phyloP scores from a whole-genome alignment of 352 stramenopile genomes.

The Pythium periplocum region DNA sequence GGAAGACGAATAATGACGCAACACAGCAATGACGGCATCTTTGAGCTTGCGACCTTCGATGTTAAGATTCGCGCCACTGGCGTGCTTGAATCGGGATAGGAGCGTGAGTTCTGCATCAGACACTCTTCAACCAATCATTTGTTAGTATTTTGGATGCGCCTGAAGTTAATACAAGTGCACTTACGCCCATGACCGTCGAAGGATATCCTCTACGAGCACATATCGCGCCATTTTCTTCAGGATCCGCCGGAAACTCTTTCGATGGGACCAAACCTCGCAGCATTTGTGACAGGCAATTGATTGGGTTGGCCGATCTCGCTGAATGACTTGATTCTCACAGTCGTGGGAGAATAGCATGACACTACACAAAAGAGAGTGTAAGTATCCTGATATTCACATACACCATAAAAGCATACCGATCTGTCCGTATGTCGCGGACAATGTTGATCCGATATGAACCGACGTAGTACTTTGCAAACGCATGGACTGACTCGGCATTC shows the following conservation, averaged over 20 bases:
- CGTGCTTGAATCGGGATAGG: slow-evolving; percentile 62
- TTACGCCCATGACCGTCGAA: slow-evolving; percentile 57
- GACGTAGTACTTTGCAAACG: slow-evolving; percentile 67
- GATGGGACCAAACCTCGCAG: slow-evolving; percentile 47
- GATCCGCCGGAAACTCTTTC: slow-evolving; percentile 68
- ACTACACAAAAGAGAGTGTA: slow-evolving; percentile 1
- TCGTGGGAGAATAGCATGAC: slow-evolving; percentile 69
- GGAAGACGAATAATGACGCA: slow-evolving; percentile 23
- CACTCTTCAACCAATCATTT: slow-evolving; percentile 19
- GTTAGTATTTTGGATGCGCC: neutral
- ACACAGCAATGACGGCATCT: slow-evolving; percentile 40
- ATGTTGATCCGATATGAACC: slow-evolving; percentile 56
- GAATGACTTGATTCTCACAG: slow-evolving; percentile 52
- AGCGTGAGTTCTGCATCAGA: slow-evolving; percentile 34
- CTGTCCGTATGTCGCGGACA: slow-evolving; percentile 53
- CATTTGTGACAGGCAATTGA: slow-evolving; percentile 48
- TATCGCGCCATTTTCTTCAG: slow-evolving; percentile 70
- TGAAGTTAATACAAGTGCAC: no score
- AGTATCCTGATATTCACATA: slow-evolving; percentile 5
- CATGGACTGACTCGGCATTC: slow-evolving; percentile 45
- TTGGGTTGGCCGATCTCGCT: slow-evolving; percentile 35
- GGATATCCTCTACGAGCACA: slow-evolving; percentile 45
- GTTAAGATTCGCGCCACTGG: slow-evolving; percentile 49
- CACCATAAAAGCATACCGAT: slow-evolving; percentile 27
- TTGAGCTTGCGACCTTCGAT: slow-evolving; percentile 56